A percentile compares a stretch with the other conserved stretches of the same genome.
These are phyloP conservation scores for Penicillium brasilianum DNA, from an alignment of 2,329 filamentous ascomycete genomes.

Conservation along the genomic window DNA sequence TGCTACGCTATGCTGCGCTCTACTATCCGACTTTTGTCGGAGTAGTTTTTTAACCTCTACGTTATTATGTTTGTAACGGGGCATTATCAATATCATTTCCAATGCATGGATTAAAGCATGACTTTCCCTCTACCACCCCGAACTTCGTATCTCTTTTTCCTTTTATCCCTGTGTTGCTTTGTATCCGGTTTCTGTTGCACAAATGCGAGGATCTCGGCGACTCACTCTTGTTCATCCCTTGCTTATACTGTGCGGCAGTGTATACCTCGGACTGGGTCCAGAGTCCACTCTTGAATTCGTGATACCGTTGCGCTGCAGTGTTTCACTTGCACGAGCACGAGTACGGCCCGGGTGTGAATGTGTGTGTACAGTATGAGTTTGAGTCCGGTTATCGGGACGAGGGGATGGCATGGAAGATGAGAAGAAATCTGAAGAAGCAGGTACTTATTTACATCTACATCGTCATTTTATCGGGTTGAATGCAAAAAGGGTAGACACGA, in stretches of 20 bases:
- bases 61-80: neutral
- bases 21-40: neutral
- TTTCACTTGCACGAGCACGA: neutral
- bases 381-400: too few species aligned
- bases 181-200: neutral
- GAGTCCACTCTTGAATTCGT: neutral
- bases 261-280: neutral
- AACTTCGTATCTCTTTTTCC: neutral
- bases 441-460: neutral
- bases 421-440: neutral
- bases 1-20: neutral
- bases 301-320: slow-evolving; percentile 6
- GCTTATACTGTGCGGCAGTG: neutral
- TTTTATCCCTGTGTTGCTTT: neutral
- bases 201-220: neutral
- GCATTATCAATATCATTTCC: neutral
- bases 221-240: neutral
- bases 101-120: neutral
- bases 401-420: neutral
- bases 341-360: neutral
- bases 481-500: too few species aligned
- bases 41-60: neutral
- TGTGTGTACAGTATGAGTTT: too few species aligned
- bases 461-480: neutral
- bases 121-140: neutral